phyloP scores from a whole-genome alignment of 306 rosid genomes.

The Aeschynomene evenia region DNA sequence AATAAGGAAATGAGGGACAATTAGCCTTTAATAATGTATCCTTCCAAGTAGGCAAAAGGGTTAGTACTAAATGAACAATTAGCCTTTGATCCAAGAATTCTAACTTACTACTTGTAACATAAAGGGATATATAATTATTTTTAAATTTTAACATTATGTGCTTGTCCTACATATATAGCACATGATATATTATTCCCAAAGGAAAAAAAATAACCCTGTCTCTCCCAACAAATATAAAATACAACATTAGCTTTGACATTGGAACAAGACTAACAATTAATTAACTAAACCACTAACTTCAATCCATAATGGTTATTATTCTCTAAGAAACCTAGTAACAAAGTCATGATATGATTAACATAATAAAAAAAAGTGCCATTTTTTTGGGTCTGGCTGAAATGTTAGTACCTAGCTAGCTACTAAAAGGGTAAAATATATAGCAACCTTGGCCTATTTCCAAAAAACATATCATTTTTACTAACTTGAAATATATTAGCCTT shows the following conservation, averaged over 20 bases:
- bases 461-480: no score
- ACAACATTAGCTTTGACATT: neutral
- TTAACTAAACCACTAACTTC: neutral
- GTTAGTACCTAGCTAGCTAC: slow-evolving; percentile 19
- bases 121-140: neutral
- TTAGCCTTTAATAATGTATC: no score
- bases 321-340: neutral
- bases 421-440: slow-evolving; percentile 34
- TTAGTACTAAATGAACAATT: slow-evolving; percentile 32
- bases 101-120: slow-evolving; percentile 1
- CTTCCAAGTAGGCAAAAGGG: slow-evolving; percentile 37
- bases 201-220: neutral
- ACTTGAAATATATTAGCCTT: no score
- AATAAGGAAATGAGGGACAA: no score
- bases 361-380: neutral
- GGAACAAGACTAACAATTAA: neutral
- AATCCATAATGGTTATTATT: neutral
- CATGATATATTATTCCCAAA: slow-evolving; percentile 2
- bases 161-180: slow-evolving; percentile 17
- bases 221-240: neutral
- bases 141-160: neutral
- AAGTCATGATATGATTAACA: neutral
- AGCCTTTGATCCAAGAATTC: slow-evolving; percentile 7
- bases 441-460: slow-evolving; percentile 47
- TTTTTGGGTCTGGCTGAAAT: neutral